A percentile compares a stretch with the other conserved stretches of the same genome.
phyloP scores from a whole-genome alignment of 75 land plant genomes.

The Adiantum capillusveneris region DNA sequence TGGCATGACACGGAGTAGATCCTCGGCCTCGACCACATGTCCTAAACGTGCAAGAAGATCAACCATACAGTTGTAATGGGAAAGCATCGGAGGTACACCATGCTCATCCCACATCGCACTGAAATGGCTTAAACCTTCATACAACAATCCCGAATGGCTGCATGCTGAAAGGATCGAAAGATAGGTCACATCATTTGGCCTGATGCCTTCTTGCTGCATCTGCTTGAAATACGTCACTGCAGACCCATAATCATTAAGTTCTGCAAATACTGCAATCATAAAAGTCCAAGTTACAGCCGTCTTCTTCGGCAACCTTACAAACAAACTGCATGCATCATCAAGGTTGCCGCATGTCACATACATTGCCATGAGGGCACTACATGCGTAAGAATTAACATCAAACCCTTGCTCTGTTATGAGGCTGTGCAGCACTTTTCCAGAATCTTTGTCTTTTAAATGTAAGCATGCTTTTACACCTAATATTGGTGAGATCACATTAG shows the following conservation, averaged over 20 bases:
- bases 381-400: conserved; percentile 35
- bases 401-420: conserved; percentile 13
- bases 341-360: conserved; percentile 56
- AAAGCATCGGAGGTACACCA: conserved; percentile 26
- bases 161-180: conserved; percentile 53
- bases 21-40: conserved; percentile 44
- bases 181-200: conserved; percentile 39
- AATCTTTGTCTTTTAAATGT: background rate
- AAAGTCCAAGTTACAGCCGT: conserved; percentile 61
- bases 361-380: conserved; percentile 49
- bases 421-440: background rate
- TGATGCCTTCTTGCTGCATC: conserved; percentile 36
- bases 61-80: conserved; percentile 63
- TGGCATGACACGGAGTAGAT: conserved; percentile 39
- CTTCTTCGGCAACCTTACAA: conserved; percentile 29
- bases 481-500: background rate
- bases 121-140: conserved; percentile 38
- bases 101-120: conserved; percentile 30
- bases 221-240: conserved; percentile 34
- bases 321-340: conserved; percentile 22
- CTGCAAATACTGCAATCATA: conserved; percentile 41
- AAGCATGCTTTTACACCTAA: conserved; percentile 1
- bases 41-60: conserved; percentile 65
- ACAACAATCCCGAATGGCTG: conserved; percentile 44
- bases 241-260: conserved; percentile 30